A percentile compares a stretch with the other conserved stretches of the same genome.
These are phyloP conservation scores for Pichia norvegensis DNA, from an alignment of 1,139 yeast species.

Conservation along the genomic window DNA sequence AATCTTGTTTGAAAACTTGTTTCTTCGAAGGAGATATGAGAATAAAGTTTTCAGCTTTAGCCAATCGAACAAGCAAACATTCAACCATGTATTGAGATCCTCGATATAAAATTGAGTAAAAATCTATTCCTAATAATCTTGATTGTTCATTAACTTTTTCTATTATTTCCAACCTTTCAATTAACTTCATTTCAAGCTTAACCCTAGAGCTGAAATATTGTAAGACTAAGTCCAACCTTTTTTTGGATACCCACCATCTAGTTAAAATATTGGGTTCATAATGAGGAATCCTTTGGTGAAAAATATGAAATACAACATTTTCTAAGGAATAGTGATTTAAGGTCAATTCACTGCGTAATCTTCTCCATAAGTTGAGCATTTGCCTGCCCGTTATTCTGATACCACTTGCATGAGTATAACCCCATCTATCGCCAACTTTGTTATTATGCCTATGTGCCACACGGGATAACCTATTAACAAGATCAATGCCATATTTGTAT, in stretches of 20 bases:
- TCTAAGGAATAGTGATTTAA: slow-evolving; percentile 70
- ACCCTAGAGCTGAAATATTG: slow-evolving; percentile 48
- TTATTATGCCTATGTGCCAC: slow-evolving; percentile 42
- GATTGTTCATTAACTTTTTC: slow-evolving; percentile 77
- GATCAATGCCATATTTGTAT: slow-evolving; percentile 40
- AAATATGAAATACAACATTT: slow-evolving; percentile 58
- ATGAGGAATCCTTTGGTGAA: slow-evolving; percentile 62
- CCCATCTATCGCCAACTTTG: slow-evolving; percentile 70
- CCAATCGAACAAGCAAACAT: slow-evolving; percentile 63
- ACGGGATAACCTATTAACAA: slow-evolving; percentile 46
- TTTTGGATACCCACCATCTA: slow-evolving; percentile 36
- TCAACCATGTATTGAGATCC: slow-evolving; percentile 95
- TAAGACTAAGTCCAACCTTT: slow-evolving; percentile 34
- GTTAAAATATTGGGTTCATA: slow-evolving; percentile 47
- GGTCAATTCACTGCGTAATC: slow-evolving; percentile 53
- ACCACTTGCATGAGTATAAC: slow-evolving; percentile 68
- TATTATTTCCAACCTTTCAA: slow-evolving; percentile 59
- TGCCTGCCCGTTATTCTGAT: slow-evolving; percentile 72
- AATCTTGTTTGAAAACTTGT: slow-evolving; percentile 78
- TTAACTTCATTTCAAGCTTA: slow-evolving; percentile 40
- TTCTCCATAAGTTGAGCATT: slow-evolving; percentile 77
- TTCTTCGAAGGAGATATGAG: slow-evolving; percentile 72
- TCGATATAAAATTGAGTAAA: slow-evolving; percentile 75
- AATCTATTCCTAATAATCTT: slow-evolving; percentile 80
- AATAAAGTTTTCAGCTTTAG: slow-evolving; percentile 67